Conservation (phyloP, 768 basidiomycete genomes). For the Leccinum fibrillosum region DNA sequence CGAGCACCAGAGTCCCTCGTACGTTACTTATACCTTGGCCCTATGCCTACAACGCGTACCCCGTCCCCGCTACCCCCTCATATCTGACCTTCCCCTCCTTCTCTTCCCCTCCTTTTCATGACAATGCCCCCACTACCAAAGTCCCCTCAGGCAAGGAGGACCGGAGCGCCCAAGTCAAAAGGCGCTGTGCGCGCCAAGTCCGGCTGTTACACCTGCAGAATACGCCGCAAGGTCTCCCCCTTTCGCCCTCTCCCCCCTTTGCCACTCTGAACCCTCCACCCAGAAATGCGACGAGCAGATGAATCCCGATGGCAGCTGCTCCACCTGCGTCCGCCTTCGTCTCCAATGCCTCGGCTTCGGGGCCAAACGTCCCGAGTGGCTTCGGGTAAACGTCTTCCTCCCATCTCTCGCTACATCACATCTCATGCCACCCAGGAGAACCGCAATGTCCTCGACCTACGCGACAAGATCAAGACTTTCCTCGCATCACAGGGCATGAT, state of each 20-base stretch:
- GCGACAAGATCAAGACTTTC: slow-evolving; percentile 77
- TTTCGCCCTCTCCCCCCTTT: slow-evolving; percentile 2
- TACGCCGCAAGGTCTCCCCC: slow-evolving; percentile 69
- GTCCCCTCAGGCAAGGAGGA: slow-evolving; percentile 37
- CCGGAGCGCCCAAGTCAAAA: slow-evolving; percentile 69
- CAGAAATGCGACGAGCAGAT: slow-evolving; percentile 86
- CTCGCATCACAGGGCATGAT: slow-evolving; percentile 85
- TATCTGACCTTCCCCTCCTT: neutral
- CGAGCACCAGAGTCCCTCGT: slow-evolving; percentile 6
- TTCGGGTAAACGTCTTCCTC: slow-evolving; percentile 51
- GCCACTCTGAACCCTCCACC: slow-evolving; percentile 12
- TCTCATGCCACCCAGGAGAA: slow-evolving; percentile 50
- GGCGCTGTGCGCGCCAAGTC: slow-evolving; percentile 83
- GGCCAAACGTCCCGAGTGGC: slow-evolving; percentile 81
- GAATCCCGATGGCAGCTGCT: slow-evolving; percentile 58
- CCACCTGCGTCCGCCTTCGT: slow-evolving; percentile 73
- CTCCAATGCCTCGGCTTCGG: slow-evolving; percentile 88
- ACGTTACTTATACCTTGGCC: slow-evolving; percentile 33
- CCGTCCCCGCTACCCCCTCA: slow-evolving; percentile 8
- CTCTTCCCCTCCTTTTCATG: neutral
- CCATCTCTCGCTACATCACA: neutral
- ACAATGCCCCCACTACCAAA: slow-evolving; percentile 39
- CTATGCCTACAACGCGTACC: slow-evolving; percentile 22
- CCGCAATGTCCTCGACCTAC: slow-evolving; percentile 61
- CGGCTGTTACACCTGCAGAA: slow-evolving; percentile 86